A percentile compares a stretch with the other conserved stretches of the same genome.
Conservation (phyloP, 1,284 basidiomycete genomes). For the Ceratobasidium sp. region DNA sequence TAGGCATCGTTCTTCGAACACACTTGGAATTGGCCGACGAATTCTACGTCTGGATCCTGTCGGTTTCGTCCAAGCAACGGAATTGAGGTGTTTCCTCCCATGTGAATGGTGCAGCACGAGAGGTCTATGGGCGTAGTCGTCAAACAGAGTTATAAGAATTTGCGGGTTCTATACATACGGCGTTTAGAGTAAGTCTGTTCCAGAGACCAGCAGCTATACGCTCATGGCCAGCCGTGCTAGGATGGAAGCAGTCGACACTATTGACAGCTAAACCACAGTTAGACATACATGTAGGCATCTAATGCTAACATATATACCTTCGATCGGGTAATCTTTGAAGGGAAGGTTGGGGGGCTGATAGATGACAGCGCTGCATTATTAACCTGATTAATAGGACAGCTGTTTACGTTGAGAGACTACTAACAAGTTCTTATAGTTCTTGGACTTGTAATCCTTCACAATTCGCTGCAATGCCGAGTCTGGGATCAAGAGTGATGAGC, state of each 20-base stretch:
- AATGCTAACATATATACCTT: neutral
- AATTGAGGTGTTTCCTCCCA: conserved; percentile 30
- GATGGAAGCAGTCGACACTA: conserved; percentile 53
- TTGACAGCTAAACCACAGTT: neutral
- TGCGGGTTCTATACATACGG: neutral
- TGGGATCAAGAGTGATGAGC: too few relatives aligned
- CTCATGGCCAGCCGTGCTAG: conserved; percentile 49
- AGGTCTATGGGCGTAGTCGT: neutral
- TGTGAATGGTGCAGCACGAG: conserved; percentile 8
- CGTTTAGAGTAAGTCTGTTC: neutral
- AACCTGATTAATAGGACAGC: conserved; percentile 41
- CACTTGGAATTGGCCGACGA: too few relatives aligned
- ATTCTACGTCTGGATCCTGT: conserved; percentile 17
- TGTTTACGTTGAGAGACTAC: conserved; percentile 38
- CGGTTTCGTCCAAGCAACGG: conserved; percentile 18
- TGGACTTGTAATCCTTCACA: conserved; percentile 48
- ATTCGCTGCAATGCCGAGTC: conserved; percentile 49
- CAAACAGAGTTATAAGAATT: neutral
- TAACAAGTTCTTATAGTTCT: conserved; percentile 47
- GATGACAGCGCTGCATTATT: conserved; percentile 14
- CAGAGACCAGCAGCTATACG: conserved; percentile 51
- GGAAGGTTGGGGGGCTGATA: conserved; percentile 23
- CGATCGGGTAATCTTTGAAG: conserved; percentile 16
- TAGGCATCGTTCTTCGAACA: too few relatives aligned
- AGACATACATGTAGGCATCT: conserved; percentile 46